These are phyloP conservation scores for Pythium angustatum DNA, from an alignment of 352 stramenopile genomes.

Conservation along the genomic window DNA sequence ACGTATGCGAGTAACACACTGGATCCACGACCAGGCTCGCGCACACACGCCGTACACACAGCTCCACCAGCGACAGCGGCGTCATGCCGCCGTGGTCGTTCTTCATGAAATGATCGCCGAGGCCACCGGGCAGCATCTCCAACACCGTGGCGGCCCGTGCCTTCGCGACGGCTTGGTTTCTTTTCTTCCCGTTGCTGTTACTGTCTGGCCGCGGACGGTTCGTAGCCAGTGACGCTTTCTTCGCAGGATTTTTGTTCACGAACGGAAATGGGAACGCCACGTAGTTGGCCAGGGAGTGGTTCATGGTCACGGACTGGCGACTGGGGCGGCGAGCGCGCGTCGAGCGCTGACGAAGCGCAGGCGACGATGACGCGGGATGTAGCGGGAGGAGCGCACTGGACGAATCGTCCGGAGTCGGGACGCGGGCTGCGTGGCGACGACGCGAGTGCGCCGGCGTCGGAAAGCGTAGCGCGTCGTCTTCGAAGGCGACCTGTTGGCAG, in stretches of 20 bases:
- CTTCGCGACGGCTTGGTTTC: too few relatives aligned
- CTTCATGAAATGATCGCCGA: slow-evolving; percentile 57
- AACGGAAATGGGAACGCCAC: slow-evolving; percentile 82
- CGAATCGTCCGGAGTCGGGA: slow-evolving; percentile 1
- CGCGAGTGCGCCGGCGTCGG: slow-evolving; percentile 33
- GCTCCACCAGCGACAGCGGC: slow-evolving; percentile 59
- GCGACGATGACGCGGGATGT: slow-evolving; percentile 2
- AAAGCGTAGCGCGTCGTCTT: slow-evolving; percentile 56
- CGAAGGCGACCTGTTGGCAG: slow-evolving; percentile 57
- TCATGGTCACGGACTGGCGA: slow-evolving; percentile 35
- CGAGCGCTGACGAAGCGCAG: background rate
- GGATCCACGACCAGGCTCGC: slow-evolving; percentile 44
- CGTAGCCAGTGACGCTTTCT: slow-evolving; percentile 16
- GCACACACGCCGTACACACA: slow-evolving; percentile 55
- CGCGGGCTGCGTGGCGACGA: slow-evolving; percentile 16
- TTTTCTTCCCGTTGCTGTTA: background rate
- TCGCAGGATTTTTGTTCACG: slow-evolving; percentile 36
- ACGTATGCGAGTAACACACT: slow-evolving; percentile 34
- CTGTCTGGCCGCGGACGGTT: too few relatives aligned
- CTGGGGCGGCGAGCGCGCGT: slow-evolving; percentile 23
- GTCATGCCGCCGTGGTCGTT: slow-evolving; percentile 40
- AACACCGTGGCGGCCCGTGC: slow-evolving; percentile 3
- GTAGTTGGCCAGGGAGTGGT: slow-evolving; percentile 71
- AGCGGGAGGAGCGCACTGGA: too few relatives aligned
- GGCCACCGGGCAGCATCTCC: slow-evolving; percentile 27